Evolutionary conservation across 2,329 filamentous ascomycete genomes (phyloP).

Genomic region (Colletotrichum sp.): DNA sequence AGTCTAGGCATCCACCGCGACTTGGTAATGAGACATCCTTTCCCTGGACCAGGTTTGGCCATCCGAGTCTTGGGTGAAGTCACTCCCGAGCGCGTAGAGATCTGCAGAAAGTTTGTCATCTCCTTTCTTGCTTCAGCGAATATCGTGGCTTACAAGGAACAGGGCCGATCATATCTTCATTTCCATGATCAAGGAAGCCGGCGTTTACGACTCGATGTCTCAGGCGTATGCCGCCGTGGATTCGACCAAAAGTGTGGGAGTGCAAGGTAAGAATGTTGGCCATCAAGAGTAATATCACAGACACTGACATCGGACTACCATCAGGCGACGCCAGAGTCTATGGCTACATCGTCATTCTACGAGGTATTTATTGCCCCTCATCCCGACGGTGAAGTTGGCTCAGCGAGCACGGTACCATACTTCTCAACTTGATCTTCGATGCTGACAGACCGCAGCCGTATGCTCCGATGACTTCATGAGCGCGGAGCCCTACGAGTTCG

Average conservation of each 20-base stretch:
- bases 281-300: not conserved
- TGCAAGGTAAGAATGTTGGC: not conserved
- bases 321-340: conserved; percentile 34
- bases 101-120: conserved; percentile 64
- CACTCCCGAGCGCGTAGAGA: conserved; percentile 77
- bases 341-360: conserved; percentile 31
- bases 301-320: conserved; percentile 27
- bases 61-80: conserved; percentile 86
- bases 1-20: conserved; percentile 35
- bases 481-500: conserved; percentile 72
- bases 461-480: conserved; percentile 30
- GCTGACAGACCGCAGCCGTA: conserved; percentile 36
- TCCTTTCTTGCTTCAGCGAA: not conserved
- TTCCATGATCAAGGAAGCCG: conserved; percentile 72
- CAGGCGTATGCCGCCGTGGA: conserved; percentile 53
- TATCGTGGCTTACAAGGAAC: not conserved
- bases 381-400: no score
- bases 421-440: not conserved
- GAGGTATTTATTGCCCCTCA: conserved; percentile 30
- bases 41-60: conserved; percentile 73
- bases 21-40: conserved; percentile 78
- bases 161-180: conserved; percentile 78
- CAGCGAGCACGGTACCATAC: no score
- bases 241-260: conserved; percentile 36
- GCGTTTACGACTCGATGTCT: conserved; percentile 66